phyloP scores from a whole-genome alignment of 306 rosid genomes.

The Ormosia emarginata region DNA sequence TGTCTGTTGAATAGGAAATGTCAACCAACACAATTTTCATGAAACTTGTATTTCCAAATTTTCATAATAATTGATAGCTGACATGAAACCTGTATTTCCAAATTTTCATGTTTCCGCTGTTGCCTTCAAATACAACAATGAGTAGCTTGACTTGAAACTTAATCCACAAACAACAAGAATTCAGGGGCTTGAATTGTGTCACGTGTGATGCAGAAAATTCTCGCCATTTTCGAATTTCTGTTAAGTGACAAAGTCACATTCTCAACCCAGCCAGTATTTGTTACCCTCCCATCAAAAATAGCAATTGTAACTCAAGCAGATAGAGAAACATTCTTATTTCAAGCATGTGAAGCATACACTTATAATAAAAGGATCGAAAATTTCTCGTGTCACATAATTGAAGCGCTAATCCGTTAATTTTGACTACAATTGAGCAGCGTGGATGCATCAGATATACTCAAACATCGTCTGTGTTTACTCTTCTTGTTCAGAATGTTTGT shows the following conservation, averaged over 20 bases:
- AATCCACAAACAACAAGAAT: not conserved
- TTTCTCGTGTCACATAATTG: conserved; percentile 2
- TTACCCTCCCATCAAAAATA: conserved; percentile 1
- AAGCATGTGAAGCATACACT: not conserved
- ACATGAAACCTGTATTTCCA: not conserved
- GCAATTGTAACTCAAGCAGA: not conserved
- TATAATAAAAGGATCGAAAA: not conserved
- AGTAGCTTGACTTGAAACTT: not conserved
- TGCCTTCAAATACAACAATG: not conserved
- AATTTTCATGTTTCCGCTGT: not conserved
- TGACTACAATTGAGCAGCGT: not conserved
- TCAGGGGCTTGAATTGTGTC: not conserved
- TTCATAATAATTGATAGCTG: not conserved
- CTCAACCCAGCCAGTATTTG: not conserved
- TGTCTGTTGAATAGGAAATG: not conserved
- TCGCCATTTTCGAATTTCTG: not conserved
- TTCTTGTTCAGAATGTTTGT: not conserved
- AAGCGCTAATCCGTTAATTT: not conserved
- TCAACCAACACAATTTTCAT: no score
- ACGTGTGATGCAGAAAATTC: not conserved
- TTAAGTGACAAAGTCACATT: conserved; percentile 19
- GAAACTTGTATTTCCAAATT: no score
- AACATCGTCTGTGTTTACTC: not conserved
- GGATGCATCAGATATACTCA: not conserved
- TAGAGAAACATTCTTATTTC: not conserved